Conservation (phyloP, 23 red algal species). For the Gracilaria gracilis region DNA sequence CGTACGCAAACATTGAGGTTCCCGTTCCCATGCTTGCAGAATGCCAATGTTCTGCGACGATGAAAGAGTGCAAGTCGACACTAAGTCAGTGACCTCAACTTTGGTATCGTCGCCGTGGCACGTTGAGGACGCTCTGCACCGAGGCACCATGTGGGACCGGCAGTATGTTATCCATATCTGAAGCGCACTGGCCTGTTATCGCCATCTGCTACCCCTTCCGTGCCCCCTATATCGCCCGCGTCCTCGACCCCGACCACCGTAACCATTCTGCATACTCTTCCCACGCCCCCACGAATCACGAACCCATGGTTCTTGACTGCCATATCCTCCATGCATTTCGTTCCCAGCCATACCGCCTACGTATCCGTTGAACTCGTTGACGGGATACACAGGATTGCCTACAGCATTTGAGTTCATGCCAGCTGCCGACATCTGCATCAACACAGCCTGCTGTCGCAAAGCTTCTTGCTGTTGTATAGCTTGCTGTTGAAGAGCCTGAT, state of each 20-base stretch:
- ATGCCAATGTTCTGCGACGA: neutral
- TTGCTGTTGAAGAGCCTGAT: conserved; percentile 44
- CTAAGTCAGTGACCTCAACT: neutral
- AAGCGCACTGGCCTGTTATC: neutral
- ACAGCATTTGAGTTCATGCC: conserved; percentile 15
- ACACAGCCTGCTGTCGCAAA: conserved; percentile 13
- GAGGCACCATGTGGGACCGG: too few species aligned
- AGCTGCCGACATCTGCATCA: conserved; percentile 38
- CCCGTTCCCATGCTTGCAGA: neutral
- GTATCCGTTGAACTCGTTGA: conserved; percentile 25
- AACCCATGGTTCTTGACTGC: conserved; percentile 12
- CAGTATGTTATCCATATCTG: neutral
- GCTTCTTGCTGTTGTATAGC: conserved; percentile 18
- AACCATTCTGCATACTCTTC: conserved; percentile 20
- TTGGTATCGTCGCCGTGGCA: neutral
- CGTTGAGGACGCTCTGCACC: neutral
- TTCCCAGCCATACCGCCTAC: conserved; percentile 29
- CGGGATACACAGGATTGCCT: conserved; percentile 8
- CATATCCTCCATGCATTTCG: neutral
- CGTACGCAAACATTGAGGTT: neutral
- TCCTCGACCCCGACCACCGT: conserved; percentile 22
- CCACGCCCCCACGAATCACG: conserved; percentile 16
- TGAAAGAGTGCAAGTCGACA: neutral
- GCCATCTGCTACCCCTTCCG: conserved; percentile 22
- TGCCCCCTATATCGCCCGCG: conserved; percentile 26